Evolutionary conservation across 371 early-diverging fungal species (phyloP).

Genomic region (Apophysomyces variabilis): DNA sequence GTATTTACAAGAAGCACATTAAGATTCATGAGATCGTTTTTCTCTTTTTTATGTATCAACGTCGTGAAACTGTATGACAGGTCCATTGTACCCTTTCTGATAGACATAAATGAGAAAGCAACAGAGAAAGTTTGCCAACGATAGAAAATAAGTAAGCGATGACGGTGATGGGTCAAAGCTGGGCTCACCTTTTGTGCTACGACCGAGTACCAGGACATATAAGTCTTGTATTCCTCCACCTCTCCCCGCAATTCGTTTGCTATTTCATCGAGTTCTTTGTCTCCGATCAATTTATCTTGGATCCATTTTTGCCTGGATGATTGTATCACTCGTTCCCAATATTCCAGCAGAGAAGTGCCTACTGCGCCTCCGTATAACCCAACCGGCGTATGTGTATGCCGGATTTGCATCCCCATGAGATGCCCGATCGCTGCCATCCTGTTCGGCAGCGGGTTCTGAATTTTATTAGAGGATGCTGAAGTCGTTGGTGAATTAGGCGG

Average conservation of each 20-base stretch:
- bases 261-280: slow-evolving; percentile 39
- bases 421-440: slow-evolving; percentile 40
- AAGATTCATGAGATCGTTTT: background rate
- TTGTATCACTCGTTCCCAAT: slow-evolving; percentile 45
- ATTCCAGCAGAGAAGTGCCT: slow-evolving; percentile 40
- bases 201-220: slow-evolving; percentile 56
- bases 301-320: slow-evolving; percentile 39
- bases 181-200: slow-evolving; percentile 44
- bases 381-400: slow-evolving; percentile 50
- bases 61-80: slow-evolving; percentile 45
- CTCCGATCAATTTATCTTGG: slow-evolving; percentile 34
- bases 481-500: slow-evolving; percentile 13
- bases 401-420: slow-evolving; percentile 43
- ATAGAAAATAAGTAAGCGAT: background rate
- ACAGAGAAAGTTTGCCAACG: background rate
- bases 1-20: background rate
- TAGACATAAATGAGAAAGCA: no score
- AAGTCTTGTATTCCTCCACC: slow-evolving; percentile 41
- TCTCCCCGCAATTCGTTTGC: slow-evolving; percentile 35
- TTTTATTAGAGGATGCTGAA: background rate
- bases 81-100: slow-evolving; percentile 45
- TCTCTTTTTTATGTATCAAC: slow-evolving; percentile 2
- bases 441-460: slow-evolving; percentile 47
- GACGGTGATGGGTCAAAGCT: background rate
- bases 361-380: slow-evolving; percentile 43